Evolutionary conservation across 495 filamentous ascomycete species (phyloP).

Genomic region (Margaritispora aquatica): DNA sequence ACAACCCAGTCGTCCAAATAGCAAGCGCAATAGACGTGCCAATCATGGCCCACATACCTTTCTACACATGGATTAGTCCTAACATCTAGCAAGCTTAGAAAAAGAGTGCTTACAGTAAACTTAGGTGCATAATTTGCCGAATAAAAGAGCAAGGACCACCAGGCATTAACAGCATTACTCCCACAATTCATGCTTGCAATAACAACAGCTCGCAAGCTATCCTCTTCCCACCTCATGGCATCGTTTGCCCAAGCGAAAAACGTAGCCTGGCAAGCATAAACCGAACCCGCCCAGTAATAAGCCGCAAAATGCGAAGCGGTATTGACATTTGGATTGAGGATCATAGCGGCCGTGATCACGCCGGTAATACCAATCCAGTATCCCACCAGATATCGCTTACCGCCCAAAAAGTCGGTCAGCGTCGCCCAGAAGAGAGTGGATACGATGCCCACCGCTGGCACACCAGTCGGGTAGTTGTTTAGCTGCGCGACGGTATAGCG

Average conservation of each 20-base stretch:
- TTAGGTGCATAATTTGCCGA: conserved; percentile 49
- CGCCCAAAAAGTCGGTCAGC: conserved; percentile 44
- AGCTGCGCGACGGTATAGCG: conserved; percentile 37
- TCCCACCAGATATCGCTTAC: conserved; percentile 44
- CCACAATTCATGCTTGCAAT: conserved; percentile 52
- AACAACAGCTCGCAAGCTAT: conserved; percentile 39
- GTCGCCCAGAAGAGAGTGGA: conserved; percentile 48
- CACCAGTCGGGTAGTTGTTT: conserved; percentile 43
- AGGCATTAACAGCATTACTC: conserved; percentile 49
- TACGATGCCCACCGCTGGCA: conserved; percentile 42
- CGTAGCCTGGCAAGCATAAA: conserved; percentile 52
- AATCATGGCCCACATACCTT: conserved; percentile 56
- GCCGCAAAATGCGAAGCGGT: conserved; percentile 40
- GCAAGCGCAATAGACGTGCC: conserved; percentile 42
- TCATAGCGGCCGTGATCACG: conserved; percentile 39
- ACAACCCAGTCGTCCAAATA: conserved; percentile 42
- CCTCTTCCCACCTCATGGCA: conserved; percentile 40
- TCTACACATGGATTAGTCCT: conserved; percentile 17
- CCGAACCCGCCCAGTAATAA: conserved; percentile 48
- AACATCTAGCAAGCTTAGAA: background rate
- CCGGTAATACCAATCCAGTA: conserved; percentile 48
- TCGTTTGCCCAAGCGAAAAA: conserved; percentile 61
- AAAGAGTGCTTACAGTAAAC: conserved; percentile 39
- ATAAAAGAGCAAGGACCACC: conserved; percentile 63
- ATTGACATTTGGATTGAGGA: conserved; percentile 37